Evolutionary conservation across 768 basidiomycete species (phyloP).

Genomic region (Leccinum fibrillosum): DNA sequence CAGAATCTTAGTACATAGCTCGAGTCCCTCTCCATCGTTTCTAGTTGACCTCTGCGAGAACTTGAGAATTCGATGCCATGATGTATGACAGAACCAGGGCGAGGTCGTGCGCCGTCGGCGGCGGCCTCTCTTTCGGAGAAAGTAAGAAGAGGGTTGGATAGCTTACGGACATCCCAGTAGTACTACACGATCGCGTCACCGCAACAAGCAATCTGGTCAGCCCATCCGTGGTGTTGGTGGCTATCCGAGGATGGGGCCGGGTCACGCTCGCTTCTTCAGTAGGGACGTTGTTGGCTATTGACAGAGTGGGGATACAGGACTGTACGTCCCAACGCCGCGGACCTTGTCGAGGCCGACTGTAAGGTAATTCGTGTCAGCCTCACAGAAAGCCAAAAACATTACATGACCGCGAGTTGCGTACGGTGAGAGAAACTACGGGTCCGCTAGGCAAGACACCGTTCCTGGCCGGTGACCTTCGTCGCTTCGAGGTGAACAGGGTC

Average conservation of each 20-base stretch:
- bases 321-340: constrained; percentile 72
- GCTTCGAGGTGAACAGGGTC: constrained; percentile 72
- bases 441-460: constrained; percentile 54
- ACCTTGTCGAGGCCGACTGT: constrained; percentile 81
- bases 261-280: constrained; percentile 18
- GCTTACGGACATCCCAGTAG: constrained; percentile 69
- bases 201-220: constrained; percentile 65
- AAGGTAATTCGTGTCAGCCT: constrained; percentile 65
- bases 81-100: constrained; percentile 39
- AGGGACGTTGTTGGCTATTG: constrained; percentile 20
- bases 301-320: constrained; percentile 34
- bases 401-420: constrained; percentile 66
- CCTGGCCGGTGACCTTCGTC: constrained; percentile 46
- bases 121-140: constrained; percentile 77
- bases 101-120: constrained; percentile 57
- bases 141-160: constrained; percentile 59
- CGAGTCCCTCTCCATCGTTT: constrained; percentile 65
- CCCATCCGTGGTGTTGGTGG: constrained; percentile 61
- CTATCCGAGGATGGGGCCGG: constrained; percentile 33
- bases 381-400: constrained; percentile 68
- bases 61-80: constrained; percentile 71
- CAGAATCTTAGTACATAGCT: constrained; percentile 65
- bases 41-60: constrained; percentile 63
- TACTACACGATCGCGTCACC: constrained; percentile 72
- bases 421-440: constrained; percentile 55